Conservation (phyloP, 1,139 yeast species). For the Geotrichum carabidarum region DNA sequence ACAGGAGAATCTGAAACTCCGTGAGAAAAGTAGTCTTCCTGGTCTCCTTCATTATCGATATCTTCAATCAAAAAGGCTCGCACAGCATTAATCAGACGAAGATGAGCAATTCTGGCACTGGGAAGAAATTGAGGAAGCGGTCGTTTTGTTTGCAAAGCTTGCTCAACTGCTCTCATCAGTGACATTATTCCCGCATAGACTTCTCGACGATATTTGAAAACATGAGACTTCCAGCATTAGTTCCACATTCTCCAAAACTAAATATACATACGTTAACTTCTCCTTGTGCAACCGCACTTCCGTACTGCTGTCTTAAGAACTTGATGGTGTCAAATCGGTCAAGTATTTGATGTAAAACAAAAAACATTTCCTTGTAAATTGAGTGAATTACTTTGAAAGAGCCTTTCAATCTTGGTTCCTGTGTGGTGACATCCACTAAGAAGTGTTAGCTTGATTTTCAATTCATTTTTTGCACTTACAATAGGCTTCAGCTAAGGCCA, state of each 20-base stretch:
- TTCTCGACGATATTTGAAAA: constrained; percentile 45
- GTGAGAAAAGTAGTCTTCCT: constrained; percentile 9
- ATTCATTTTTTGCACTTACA: constrained; percentile 25
- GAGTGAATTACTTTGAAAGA: constrained; percentile 40
- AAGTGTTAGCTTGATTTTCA: background rate
- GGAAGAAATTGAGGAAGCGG: constrained; percentile 50
- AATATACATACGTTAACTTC: too few species aligned
- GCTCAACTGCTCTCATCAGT: constrained; percentile 42
- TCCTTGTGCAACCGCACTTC: constrained; percentile 43
- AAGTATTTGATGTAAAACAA: constrained; percentile 44
- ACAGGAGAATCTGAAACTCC: constrained; percentile 15
- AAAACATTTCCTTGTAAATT: constrained; percentile 44
- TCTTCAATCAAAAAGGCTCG: constrained; percentile 33
- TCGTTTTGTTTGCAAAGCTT: constrained; percentile 42
- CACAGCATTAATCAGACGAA: constrained; percentile 44
- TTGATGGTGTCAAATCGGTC: constrained; percentile 47
- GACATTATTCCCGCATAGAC: constrained; percentile 40
- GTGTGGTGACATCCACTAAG: constrained; percentile 36
- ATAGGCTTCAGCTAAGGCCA: constrained; percentile 42
- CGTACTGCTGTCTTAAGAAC: constrained; percentile 43
- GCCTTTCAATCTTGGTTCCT: constrained; percentile 49
- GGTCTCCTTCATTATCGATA: constrained; percentile 4
- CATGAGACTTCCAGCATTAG: constrained; percentile 26
- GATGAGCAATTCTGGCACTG: constrained; percentile 46
- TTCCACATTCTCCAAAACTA: background rate